Evolutionary conservation across 2,329 filamentous ascomycete genomes (phyloP), one percentile per base, ranked within the genome.

Genomic region (Cadophora sp.): DNA sequence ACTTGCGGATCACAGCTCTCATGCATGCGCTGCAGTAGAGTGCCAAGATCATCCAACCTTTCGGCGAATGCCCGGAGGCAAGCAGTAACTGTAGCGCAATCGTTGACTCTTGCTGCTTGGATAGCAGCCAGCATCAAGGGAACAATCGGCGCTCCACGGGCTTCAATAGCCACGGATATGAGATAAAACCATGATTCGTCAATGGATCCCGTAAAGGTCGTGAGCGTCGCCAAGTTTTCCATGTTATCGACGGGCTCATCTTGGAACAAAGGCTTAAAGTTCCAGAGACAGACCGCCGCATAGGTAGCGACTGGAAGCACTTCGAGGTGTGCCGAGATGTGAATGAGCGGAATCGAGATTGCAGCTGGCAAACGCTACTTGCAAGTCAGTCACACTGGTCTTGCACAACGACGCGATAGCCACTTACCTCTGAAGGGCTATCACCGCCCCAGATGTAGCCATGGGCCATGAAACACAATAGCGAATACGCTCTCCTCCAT

Each of bases 121-220:
- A 99, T 94, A 58, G 96, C 96, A 50, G 89, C 86, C 51, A 99
- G 84, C 93, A 97, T 97, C 68, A 97, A 82, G 0, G 94, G 90
- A 64, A 99, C 90, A 67, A 94, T 92, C 3, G 94, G 92, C 0
- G 91, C 96, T 29, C 93, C 95, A 66, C 93, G 91, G 65, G 94
- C 94, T 81, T 99, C 96, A 72, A 99, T 97, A 70, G 95, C 96
- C 3, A 97, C 92, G 0, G 94, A 97, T 63, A 98, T 89, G 14
- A 99, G 85, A 79, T 98, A 99, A 79, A 99, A 99, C 96, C 96
- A 99, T 71, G 96, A 97, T 81, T 99, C 96, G 78, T 99, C 96
- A 65, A 97, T 84, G 8, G 94, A 94, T 62, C 96, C 96, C 19
- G 96, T 98, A 77, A 97, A 97, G 19, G 96, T 97, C 76, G 90